Base-by-base conservation (phyloP, 2,329 filamentous ascomycete genomes). In the Epichloe uncinata region DNA sequence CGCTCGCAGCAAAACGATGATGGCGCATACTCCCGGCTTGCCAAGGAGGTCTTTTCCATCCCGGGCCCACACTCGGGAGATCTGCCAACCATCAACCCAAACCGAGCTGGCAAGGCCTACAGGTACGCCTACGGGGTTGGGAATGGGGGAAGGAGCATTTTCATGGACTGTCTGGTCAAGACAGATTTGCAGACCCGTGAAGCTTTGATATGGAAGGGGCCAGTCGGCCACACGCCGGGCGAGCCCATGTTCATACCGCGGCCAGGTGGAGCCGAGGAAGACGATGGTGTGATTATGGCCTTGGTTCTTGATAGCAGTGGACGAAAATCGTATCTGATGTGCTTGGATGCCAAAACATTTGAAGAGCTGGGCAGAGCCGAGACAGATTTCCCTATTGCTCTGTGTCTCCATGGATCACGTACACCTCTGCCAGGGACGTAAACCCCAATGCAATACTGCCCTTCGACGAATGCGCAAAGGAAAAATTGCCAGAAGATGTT, bases 401-500 rank as follows among this genome's bases (percentile, higher is more conserved):
- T 85, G 52, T 81, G 81, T 0, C 83, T 87, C 54, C 84, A 87
- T 62, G 83, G 83, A 0, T 59, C 71, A 12, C 77, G 81, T 52
- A 48, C 40, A 13, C 30, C 46, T 15, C 36, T 36, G 11, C 13
- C 18, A 5, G 18, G 18, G 11, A 18, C 3, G 42, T 20, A 34
- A 30, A 30, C 26, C 26, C 8, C 26, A 30, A 4, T 30, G n/a
- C n/a, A n/a, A n/a, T n/a, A 30, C 26, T 30, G 26, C 26, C 26
- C 8, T 30, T 30, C 3, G 26, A 9, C 26, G 4, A 30, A 30
- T 9, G 26, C 26, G 8, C 26, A 30, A 30, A 9, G 8, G 8
- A 30, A 9, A 1, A 30, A 30, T 30, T 30, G 6, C 26, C 26
- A 30, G 26, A 30, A 30, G 26, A 9, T 30, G 8, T 30, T 30